Base-by-base conservation (phyloP, 2,329 filamentous ascomycete genomes). In the Alternaria sp. region DNA sequence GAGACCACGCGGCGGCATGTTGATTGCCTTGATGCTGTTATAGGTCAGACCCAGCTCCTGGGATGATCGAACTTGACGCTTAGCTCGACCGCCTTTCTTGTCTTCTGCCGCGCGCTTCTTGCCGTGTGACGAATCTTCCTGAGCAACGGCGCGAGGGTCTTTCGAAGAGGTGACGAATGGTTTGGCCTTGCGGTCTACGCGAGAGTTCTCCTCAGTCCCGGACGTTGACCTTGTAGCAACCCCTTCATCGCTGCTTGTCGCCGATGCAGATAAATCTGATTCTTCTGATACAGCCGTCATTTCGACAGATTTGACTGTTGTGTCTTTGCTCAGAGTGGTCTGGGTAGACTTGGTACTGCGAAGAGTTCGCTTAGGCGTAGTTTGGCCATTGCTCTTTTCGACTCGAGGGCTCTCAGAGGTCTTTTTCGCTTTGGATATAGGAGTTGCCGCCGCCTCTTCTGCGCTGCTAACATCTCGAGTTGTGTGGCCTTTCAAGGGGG, bases 11-110 rank as follows among this genome's bases (percentile, higher is more conserved):
- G 59, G 36, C 6, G 69, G 67, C 69, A 70, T 68, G 15, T 61
- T 60, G 32, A 70, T 68, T 10, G 49, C 45, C 46, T 69, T 68
- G 47, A 62, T 65, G 25, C 62, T 66, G n/a, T 62, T 65, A 40
- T 66, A 69, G 19, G 25, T 46, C 1, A 70, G 40, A 5, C 59
- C 47, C 3, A 59, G 32, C 32, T 49, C 30, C 17, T 28, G 26
- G 9, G 54, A 30, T 23, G 43, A 26, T 10, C 26, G 54, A 2
- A 32, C 54, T 32, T 56, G 54, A 30, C 40, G 54, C 25, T 23
- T 47, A 1, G 19, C 40, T 56, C 40, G 54, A 23, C 26, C 40
- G 3, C 40, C 17, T 19, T 56, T 49, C 6, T 21, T 26, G 17
- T 46, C 26, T 11, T 60, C 57, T 47, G 28, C 47, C 21, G 49